Evolutionary conservation across 768 basidiomycete genomes (phyloP).

Genomic region (Lyophyllum shimeji): DNA sequence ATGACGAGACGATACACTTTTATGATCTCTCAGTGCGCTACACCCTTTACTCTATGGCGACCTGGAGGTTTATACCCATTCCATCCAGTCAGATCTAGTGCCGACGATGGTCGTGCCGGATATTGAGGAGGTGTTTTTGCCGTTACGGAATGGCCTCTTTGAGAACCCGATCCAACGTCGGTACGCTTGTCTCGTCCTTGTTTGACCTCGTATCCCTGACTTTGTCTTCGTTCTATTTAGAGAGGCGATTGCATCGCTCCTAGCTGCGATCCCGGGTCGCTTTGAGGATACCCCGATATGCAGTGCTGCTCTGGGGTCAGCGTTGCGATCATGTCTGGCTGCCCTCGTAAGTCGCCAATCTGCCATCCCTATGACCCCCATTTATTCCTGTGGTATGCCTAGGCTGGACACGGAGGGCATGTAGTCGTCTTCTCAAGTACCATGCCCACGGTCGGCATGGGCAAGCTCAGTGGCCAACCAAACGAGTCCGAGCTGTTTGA

Average conservation of each 20-base stretch:
- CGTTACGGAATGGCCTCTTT: conserved; percentile 70
- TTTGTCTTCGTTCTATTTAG: conserved; percentile 41
- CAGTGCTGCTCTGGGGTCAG: conserved; percentile 77
- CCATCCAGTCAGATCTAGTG: conserved; percentile 47
- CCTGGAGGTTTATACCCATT: conserved; percentile 25
- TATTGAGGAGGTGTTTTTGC: conserved; percentile 90
- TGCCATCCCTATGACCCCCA: background rate
- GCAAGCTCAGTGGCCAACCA: conserved; percentile 56
- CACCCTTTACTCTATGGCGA: conserved; percentile 12
- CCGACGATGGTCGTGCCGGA: conserved; percentile 84
- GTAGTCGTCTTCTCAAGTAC: conserved; percentile 69
- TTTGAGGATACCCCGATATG: conserved; percentile 46
- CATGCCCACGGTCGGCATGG: conserved; percentile 70
- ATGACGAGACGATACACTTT: conserved; percentile 80
- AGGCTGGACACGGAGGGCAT: conserved; percentile 77
- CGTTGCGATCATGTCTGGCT: conserved; percentile 68
- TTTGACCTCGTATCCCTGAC: background rate
- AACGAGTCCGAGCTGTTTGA: conserved; percentile 72
- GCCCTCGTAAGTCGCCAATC: conserved; percentile 53
- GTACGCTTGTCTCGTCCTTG: conserved; percentile 38
- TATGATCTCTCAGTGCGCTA: conserved; percentile 81
- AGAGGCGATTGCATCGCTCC: conserved; percentile 60
- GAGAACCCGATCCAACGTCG: conserved; percentile 71
- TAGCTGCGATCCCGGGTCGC: conserved; percentile 64
- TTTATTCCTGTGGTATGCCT: conserved; percentile 4